Base-by-base conservation (phyloP, 1,284 basidiomycete species). In the Earliella scabrosa region DNA sequence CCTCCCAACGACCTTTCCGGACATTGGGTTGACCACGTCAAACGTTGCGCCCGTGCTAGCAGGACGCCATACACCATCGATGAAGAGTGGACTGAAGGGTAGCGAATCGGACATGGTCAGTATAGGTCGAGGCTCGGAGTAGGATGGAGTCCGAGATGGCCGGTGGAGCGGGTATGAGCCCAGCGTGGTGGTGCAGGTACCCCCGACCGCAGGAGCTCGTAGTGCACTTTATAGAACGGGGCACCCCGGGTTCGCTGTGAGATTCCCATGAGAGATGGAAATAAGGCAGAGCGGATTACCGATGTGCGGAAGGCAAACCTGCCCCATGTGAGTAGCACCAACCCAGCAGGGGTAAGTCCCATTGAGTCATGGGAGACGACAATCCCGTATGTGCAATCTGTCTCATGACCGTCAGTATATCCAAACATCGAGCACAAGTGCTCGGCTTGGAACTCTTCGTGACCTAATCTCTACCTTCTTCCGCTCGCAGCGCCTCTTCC, bases 21-120 rank as follows among this genome's bases (percentile, higher is more conserved):
- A 73, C 54, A 73, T 71, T 1, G 81, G 77, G 55, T 79, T 82
- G 48, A 64, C 65, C 20, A 83, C 76, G 26, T 79, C 73, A 63
- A 81, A 85, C 1, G 75, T 77, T 7, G 69, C 67, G 4, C 66
- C 71, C 20, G 68, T 68, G 60, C 71, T 76, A 1, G 82, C 70
- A 8, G 75, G 71, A 7, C 66, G 68, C 44, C 63, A 64, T 45
- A 71, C 52, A 39, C 74, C 74, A 41, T 72, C 61, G 54, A 76
- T 72, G 51, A 71, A 66, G 16, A 76, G 69, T 5, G 61, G 53
- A 9, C 63, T 63, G 45, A 64, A 66, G 16, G 68, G 60, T 20
- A 60, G 27, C 6, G 60, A n/a, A n/a, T n/a, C n/a, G n/a, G n/a
- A n/a, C n/a, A n/a, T n/a, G n/a, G n/a, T n/a, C n/a, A n/a, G n/a